Evolutionary conservation across 495 filamentous ascomycete species (phyloP).

Genomic region (Daldinia concentrica): DNA sequence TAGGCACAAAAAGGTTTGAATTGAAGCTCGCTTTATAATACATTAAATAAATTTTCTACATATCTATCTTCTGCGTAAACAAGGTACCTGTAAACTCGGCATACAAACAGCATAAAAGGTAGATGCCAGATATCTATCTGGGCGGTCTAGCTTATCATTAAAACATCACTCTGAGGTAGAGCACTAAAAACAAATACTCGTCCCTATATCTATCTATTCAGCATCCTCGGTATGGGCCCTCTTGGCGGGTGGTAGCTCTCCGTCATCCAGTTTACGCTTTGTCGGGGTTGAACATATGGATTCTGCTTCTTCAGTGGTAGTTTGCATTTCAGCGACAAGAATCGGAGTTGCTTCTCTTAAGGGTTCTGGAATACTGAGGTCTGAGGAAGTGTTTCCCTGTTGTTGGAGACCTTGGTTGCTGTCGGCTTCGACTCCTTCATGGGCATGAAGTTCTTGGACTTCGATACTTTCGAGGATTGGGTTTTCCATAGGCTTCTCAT

Average conservation of each 20-base stretch:
- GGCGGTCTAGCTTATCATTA: neutral
- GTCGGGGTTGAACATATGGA: neutral
- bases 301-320: too few species aligned
- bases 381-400: neutral
- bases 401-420: neutral
- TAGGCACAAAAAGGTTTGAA: too few species aligned
- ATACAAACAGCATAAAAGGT: neutral
- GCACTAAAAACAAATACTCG: neutral
- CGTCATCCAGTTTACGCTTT: constrained; percentile 3
- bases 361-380: neutral
- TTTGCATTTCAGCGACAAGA: too few species aligned
- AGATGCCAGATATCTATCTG: neutral
- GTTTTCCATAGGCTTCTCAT: neutral
- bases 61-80: neutral
- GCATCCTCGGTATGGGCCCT: neutral
- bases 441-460: neutral
- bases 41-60: too few species aligned
- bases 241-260: constrained; percentile 5
- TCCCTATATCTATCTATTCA: neutral
- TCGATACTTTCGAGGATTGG: neutral
- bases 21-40: too few species aligned
- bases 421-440: neutral
- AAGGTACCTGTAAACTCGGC: neutral
- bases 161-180: neutral
- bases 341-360: neutral